phyloP scores from a whole-genome alignment of 164 flowering plant genomes.

The Warburgia ugandensis region DNA sequence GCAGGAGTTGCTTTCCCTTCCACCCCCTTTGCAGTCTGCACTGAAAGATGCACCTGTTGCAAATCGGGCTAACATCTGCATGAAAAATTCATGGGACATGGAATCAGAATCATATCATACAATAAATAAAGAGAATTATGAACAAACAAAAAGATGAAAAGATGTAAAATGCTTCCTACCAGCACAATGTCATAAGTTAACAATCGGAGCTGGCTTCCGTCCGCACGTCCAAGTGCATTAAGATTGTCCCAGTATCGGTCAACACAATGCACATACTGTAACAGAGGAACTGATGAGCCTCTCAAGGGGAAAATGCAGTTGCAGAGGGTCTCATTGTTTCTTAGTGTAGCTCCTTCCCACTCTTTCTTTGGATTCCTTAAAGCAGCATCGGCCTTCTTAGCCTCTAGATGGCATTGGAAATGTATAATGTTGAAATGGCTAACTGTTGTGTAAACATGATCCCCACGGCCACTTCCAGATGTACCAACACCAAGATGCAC shows the following conservation, averaged over 20 bases:
- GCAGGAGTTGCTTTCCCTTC: constrained; percentile 87
- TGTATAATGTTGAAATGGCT: constrained; percentile 97
- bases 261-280: constrained; percentile 71
- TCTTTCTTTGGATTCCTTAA: constrained; percentile 93
- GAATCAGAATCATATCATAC: too few relatives aligned
- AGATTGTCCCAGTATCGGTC: constrained; percentile 98
- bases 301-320: constrained; percentile 89
- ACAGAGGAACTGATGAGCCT: constrained; percentile 78
- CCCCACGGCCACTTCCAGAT: constrained; percentile 85
- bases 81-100: not conserved
- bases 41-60: constrained; percentile 96
- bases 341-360: constrained; percentile 97
- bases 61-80: constrained; percentile 96
- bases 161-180: too few relatives aligned
- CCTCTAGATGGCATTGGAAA: constrained; percentile 97
- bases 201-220: constrained; percentile 86
- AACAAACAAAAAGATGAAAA: too few relatives aligned
- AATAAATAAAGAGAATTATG: too few relatives aligned
- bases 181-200: constrained; percentile 93
- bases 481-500: constrained; percentile 79
- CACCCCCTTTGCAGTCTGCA: constrained; percentile 86
- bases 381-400: constrained; percentile 95
- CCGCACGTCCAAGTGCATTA: constrained; percentile 91
- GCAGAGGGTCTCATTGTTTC: constrained; percentile 95
- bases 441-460: constrained; percentile 95